Percentiles rank a stretch among this genome's conserved stretches.
Conservation (phyloP, 2,329 filamentous ascomycete species). For the Penicillium thymicola region DNA sequence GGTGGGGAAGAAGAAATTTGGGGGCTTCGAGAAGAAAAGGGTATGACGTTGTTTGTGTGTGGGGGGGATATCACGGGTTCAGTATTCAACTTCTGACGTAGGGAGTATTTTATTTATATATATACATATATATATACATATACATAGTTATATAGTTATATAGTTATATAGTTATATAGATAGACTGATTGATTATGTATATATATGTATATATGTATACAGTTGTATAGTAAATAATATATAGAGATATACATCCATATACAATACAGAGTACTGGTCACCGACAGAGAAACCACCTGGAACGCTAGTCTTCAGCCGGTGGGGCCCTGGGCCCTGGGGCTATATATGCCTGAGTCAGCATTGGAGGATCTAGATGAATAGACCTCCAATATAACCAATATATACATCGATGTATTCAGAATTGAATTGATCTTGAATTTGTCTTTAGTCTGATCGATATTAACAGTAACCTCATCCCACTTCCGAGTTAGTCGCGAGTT, state of each 20-base stretch:
- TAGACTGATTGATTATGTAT: too few species aligned
- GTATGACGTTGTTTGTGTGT: slow-evolving; percentile 30
- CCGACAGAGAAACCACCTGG: too few species aligned
- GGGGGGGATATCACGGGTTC: slow-evolving; percentile 18
- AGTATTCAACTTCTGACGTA: slow-evolving; percentile 14
- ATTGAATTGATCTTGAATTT: neutral
- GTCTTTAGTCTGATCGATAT: neutral
- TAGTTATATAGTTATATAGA: too few species aligned
- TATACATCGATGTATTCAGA: neutral
- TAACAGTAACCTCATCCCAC: neutral
- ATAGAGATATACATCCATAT: too few species aligned
- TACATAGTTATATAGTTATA: neutral
- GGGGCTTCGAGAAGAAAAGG: slow-evolving; percentile 21
- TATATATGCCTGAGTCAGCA: neutral
- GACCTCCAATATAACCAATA: neutral
- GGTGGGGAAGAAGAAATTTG: slow-evolving; percentile 17
- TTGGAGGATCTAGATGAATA: neutral
- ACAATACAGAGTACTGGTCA: too few species aligned
- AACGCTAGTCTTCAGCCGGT: too few species aligned
- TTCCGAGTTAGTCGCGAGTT: neutral
- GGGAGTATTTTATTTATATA: neutral
- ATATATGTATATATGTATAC: too few species aligned
- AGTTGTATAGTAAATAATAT: too few species aligned
- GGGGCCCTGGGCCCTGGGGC: neutral
- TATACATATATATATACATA: neutral